Percentiles rank a stretch among this genome's conserved stretches.
Evolutionary conservation across 1,284 basidiomycete genomes (phyloP).

Genomic region (Farysia itapuensis): DNA sequence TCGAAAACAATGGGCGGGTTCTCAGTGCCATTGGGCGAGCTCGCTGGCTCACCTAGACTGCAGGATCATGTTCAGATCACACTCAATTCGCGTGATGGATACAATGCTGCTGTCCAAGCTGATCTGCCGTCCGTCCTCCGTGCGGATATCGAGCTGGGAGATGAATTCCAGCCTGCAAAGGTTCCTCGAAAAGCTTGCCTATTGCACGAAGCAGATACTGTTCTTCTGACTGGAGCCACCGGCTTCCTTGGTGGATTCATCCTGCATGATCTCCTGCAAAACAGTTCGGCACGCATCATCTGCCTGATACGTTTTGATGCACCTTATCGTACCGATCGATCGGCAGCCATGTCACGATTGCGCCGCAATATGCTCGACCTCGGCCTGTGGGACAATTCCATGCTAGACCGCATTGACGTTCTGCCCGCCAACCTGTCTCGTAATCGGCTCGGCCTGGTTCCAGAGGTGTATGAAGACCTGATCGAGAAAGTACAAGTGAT

Average conservation of each 20-base stretch:
- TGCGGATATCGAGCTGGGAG: conserved; percentile 45
- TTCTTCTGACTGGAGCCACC: conserved; percentile 59
- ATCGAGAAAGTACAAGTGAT: conserved; percentile 51
- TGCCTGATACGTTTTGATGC: conserved; percentile 58
- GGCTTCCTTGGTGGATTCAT: conserved; percentile 59
- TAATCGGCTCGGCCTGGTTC: conserved; percentile 47
- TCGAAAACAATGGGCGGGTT: conserved; percentile 54
- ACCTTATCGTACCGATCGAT: conserved; percentile 45
- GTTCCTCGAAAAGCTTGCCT: conserved; percentile 9
- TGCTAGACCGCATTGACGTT: conserved; percentile 55
- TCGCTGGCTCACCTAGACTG: conserved; percentile 51
- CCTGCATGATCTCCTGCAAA: conserved; percentile 51
- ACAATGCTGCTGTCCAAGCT: conserved; percentile 54
- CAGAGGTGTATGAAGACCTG: conserved; percentile 43
- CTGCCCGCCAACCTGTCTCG: conserved; percentile 55
- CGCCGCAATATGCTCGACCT: conserved; percentile 58
- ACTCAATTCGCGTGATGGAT: conserved; percentile 51
- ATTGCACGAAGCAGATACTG: conserved; percentile 44
- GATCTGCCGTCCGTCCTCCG: conserved; percentile 56
- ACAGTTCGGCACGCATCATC: conserved; percentile 55
- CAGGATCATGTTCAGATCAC: conserved; percentile 50
- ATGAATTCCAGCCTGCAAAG: conserved; percentile 2
- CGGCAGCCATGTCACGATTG: conserved; percentile 55
- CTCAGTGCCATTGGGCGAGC: conserved; percentile 46
- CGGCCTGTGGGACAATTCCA: conserved; percentile 55